A percentile compares a stretch with the other conserved stretches of the same genome.
Evolutionary conservation across 2,329 filamentous ascomycete genomes (phyloP).

Genomic region (Aspergillus viridinutans): DNA sequence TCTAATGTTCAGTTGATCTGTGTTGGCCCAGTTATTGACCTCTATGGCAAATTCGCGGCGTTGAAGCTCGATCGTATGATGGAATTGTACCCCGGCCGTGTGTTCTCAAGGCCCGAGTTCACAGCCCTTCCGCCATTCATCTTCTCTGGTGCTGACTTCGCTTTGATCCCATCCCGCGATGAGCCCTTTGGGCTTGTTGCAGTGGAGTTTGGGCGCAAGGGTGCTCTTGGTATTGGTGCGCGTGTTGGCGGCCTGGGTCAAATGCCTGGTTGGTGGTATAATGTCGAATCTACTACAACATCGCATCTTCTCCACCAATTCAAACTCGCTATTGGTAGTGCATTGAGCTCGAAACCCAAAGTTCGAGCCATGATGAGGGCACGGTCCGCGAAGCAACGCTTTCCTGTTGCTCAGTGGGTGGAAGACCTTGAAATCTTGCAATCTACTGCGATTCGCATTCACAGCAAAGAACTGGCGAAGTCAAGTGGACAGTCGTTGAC

Average conservation of each 20-base stretch:
- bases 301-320: conserved; percentile 62
- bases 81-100: conserved; percentile 61
- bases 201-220: conserved; percentile 65
- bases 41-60: conserved; percentile 65
- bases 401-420: conserved; percentile 64
- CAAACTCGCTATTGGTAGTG: conserved; percentile 59
- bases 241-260: conserved; percentile 64
- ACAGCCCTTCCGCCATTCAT: conserved; percentile 63
- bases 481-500: conserved; percentile 30
- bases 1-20: conserved; percentile 59
- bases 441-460: conserved; percentile 55
- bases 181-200: conserved; percentile 67
- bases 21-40: conserved; percentile 62
- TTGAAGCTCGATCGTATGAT: conserved; percentile 62
- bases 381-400: conserved; percentile 60
- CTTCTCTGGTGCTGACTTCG: conserved; percentile 65
- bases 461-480: conserved; percentile 42
- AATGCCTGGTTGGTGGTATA: conserved; percentile 70
- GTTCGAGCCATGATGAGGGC: conserved; percentile 61
- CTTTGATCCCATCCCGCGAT: conserved; percentile 63
- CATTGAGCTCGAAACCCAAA: conserved; percentile 54
- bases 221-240: conserved; percentile 62
- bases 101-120: conserved; percentile 66
- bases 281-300: conserved; percentile 61
- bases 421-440: conserved; percentile 62